Base-by-base conservation (phyloP, 1,284 basidiomycete genomes). In the Ganoderma multipileum region DNA sequence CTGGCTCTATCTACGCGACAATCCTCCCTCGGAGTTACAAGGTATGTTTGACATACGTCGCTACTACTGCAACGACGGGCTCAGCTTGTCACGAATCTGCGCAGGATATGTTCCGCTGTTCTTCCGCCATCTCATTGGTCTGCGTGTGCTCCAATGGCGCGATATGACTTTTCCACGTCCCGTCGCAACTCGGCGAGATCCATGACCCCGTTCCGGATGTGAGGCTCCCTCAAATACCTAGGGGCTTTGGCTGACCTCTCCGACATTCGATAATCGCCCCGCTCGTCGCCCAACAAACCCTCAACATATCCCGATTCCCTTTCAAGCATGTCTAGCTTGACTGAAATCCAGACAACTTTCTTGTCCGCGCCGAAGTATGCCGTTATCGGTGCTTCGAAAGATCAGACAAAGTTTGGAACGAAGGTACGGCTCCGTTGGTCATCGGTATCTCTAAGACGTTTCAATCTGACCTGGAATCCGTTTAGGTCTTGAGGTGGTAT, bases 301-400 rank as follows among this genome's bases (percentile, higher is more conserved):
- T 36, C 57, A 47, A 41, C 44, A 26, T 36, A 26, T 18, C 12
- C 67, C 50, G 47, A 0, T 33, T n/a, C 38, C 6, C 1, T 58
- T n/a, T 47, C 36, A 72, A 42, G 59, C 47, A 78, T 79, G 76
- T 60, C 73, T 47, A 77, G 74, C 36, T 61, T 73, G 18, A 66
- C 71, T 63, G 76, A 80, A 50, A 81, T 86, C 63, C 85, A 92
- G 78, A 86, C 84, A 68, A 75, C 79, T 52, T 95, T 95, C 79
- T 77, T 94, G 47, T 84, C 86, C 2, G 86, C 88, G 20, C 83
- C 88, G 5, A 78, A 83, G 67, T 95, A 86, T 69, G 93, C 92
- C 42, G 93, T 95, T 41, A 87, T 94, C 16, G 93, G 93, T 52
- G 93, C 93, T 5, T 94, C 91, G 50, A 93, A 90, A 72, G 90